Evolutionary conservation across 495 filamentous ascomycete genomes (phyloP), one percentile per base, ranked within the genome.

Genomic region (Xylona heveae): DNA sequence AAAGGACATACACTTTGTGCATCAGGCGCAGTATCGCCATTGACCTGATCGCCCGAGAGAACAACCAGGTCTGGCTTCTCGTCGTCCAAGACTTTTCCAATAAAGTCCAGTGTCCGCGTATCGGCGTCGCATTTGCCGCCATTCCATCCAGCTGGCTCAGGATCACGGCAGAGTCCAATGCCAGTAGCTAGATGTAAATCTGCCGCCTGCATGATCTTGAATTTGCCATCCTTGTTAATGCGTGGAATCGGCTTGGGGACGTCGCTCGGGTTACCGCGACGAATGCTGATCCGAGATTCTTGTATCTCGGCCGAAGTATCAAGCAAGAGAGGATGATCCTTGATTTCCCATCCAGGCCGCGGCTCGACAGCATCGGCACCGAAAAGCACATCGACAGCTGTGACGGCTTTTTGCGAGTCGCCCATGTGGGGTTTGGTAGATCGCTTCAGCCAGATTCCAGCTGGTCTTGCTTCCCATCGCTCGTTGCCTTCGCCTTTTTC

Each of bases 141-240:
- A 22, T 77, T 62, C 37, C 61, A 62, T 22, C 66, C 67, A 20
- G 61, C 58, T 0, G 84, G 85, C 38, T 84, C 62, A 21, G 75
- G 67, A 46, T 97, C 84, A 35, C 90, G 66, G 44, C 88, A 97
- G 10, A 47, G 40, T 5, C 90, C 88, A 4, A 80, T 59, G 19
- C 90, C 88, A 2, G 88, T 97, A 37, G 77, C 80, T 38, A 97
- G 49, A 52, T 97, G 88, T 34, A 93, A 44, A 59, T 97, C 88
- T 28, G 84, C 73, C 31, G 88, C 48, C 49, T 97, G 88, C 66
- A 97, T 72, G 37, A 97, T 90, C 55, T 94, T 95, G 54, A 95
- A 94, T 38, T 73, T 77, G n/a, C 83, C 84, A 49, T 90, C 77
- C 18, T 85, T 78, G 30, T 66, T 63, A 35, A 97, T 74, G 31